Conservation (phyloP, 148 eudicot species). For the Fagopyrum esculentum region DNA sequence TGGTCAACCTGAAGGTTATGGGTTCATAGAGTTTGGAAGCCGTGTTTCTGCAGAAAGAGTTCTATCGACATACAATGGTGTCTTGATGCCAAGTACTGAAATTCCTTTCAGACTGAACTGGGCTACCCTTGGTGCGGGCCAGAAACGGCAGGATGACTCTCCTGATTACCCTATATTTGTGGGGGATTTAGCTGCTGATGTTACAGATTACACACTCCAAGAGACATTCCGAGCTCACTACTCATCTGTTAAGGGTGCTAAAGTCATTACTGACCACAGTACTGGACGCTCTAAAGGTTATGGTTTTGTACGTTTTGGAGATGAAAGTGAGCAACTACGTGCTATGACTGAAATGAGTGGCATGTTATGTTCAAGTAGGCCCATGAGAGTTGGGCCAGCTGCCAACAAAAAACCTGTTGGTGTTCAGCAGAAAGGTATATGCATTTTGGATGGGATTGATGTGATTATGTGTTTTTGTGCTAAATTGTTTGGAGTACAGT, state of each 20-base stretch:
- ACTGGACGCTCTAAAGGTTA: slow-evolving; percentile 94
- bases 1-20: slow-evolving; percentile 83
- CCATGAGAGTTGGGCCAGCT: slow-evolving; percentile 95
- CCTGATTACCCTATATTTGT: slow-evolving; percentile 86
- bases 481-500: slow-evolving; percentile 8
- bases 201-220: slow-evolving; percentile 71
- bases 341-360: slow-evolving; percentile 98
- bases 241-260: slow-evolving; percentile 81
- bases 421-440: slow-evolving; percentile 76
- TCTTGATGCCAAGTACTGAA: slow-evolving; percentile 72
- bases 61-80: slow-evolving; percentile 57
- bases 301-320: slow-evolving; percentile 93
- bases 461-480: slow-evolving; percentile 3
- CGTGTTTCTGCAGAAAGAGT: slow-evolving; percentile 82
- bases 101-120: slow-evolving; percentile 82
- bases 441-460: slow-evolving; percentile 6
- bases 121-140: slow-evolving; percentile 91
- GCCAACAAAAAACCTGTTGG: slow-evolving; percentile 65
- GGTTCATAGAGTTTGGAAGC: slow-evolving; percentile 71
- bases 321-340: slow-evolving; percentile 76
- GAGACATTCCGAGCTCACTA: slow-evolving; percentile 78
- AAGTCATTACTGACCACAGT: slow-evolving; percentile 76
- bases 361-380: slow-evolving; percentile 63
- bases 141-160: slow-evolving; percentile 69
- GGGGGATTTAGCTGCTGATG: slow-evolving; percentile 95